Conservation (phyloP, 805 yeast species). For the Cyberlindnera euphorbiiphila region DNA sequence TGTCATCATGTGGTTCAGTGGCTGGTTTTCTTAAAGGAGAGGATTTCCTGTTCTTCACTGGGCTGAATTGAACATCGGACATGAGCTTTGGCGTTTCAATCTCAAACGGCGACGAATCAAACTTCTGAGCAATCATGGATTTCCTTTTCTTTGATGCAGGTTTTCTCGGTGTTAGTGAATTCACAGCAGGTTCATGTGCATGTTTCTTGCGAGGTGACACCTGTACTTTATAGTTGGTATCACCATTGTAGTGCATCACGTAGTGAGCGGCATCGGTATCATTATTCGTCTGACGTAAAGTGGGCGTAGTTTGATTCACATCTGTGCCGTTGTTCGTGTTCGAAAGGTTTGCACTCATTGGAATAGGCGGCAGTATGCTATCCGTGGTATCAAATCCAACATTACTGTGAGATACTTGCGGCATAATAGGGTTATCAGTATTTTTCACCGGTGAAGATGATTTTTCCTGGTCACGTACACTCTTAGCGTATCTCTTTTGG, state of each 20-base stretch:
- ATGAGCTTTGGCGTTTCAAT: constrained; percentile 26
- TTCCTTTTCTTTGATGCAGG: constrained; percentile 23
- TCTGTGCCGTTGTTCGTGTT: constrained; percentile 26
- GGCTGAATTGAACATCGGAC: constrained; percentile 27
- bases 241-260: constrained; percentile 23
- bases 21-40: constrained; percentile 16
- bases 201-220: constrained; percentile 25
- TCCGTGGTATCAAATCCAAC: constrained; percentile 28
- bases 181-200: constrained; percentile 17
- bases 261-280: constrained; percentile 19
- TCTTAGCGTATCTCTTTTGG: constrained; percentile 16
- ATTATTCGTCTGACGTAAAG: constrained; percentile 15
- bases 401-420: constrained; percentile 14
- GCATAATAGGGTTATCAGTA: constrained; percentile 28
- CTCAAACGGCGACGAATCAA: constrained; percentile 29
- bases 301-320: constrained; percentile 27
- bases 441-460: constrained; percentile 2
- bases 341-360: constrained; percentile 22
- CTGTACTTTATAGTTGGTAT: constrained; percentile 23
- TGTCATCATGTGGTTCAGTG: constrained; percentile 9
- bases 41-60: constrained; percentile 10
- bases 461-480: constrained; percentile 6
- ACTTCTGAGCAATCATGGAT: constrained; percentile 24
- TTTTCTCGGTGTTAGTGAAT: constrained; percentile 23
- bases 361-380: constrained; percentile 26